phyloP scores from a whole-genome alignment of 176 grass and related monocot species.

The Oryza glumipatula region DNA sequence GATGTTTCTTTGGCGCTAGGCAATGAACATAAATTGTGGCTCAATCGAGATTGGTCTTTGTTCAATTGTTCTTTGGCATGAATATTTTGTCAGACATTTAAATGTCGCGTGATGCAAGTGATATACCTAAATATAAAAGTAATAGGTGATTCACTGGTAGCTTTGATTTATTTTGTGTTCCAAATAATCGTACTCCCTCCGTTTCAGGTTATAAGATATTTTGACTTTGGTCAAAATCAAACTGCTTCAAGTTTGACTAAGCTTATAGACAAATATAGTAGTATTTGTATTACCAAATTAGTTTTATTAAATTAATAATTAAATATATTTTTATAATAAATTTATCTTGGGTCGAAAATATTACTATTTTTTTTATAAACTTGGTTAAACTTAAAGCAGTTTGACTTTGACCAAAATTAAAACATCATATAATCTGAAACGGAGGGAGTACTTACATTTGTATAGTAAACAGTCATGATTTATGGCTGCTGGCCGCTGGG shows the following conservation, averaged over 20 bases:
- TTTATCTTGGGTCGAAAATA: too few species aligned
- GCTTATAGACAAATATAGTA: too few species aligned
- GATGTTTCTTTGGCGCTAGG: background rate
- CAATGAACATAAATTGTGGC: background rate
- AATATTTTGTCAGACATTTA: background rate
- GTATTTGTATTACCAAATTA: too few species aligned
- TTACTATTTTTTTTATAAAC: too few species aligned
- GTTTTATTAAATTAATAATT: too few species aligned
- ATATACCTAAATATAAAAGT: background rate
- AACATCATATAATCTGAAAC: too few species aligned
- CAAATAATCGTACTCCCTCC: slow-evolving; percentile 8
- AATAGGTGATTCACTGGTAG: background rate
- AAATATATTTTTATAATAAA: too few species aligned
- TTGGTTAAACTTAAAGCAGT: too few species aligned
- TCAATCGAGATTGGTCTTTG: background rate
- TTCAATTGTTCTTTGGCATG: background rate
- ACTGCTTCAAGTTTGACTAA: too few species aligned
- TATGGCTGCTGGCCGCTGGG: background rate
- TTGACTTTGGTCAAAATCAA: too few species aligned
- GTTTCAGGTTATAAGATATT: too few species aligned
- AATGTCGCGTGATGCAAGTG: background rate
- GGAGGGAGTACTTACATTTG: background rate
- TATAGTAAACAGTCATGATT: slow-evolving; percentile 18
- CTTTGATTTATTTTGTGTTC: background rate
- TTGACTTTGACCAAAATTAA: too few species aligned